Evolutionary conservation across 306 rosid species (phyloP), one percentile per base, ranked within the genome.

Genomic region (Castanea sativa): DNA sequence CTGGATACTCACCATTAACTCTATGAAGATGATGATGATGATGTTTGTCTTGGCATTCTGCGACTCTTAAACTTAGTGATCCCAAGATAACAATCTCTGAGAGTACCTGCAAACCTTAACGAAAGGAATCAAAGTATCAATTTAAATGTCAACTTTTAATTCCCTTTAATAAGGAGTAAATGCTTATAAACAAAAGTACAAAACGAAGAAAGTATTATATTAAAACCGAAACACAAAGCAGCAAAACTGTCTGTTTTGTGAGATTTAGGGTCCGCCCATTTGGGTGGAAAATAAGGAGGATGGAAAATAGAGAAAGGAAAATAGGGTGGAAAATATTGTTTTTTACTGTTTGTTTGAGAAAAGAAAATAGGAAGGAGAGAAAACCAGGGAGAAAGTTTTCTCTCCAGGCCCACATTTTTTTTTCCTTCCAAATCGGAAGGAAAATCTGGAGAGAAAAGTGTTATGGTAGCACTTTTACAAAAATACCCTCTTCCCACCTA

Each of bases 31-130:
- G 32, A 30, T 30, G 33, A 30, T 30, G 33, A 30, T 30, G 33
- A 30, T 9, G 89, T 0, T 63, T 63, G 19, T 12, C 72, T 20
- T 82, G 77, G 51, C 88, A 61, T 74, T 87, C 92, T 7, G 79
- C 86, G 16, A 65, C 73, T 57, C 30, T 76, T 67, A 80, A 30
- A 51, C 68, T 74, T 12, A 72, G 43, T 16, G 67, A 73, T 55
- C 80, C 85, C 60, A 81, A 18, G 1, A 71, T 35, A 52, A 86
- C 5, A 74, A 80, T 52, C 3, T 59, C 16, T 1, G 11, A 43
- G 35, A 80, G 15, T 12, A 77, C 51, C 89, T 86, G 69, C 15
- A 74, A 68, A 56, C 11, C 55, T 73, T 64, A 8, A 41, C 59
- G 12, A 16, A 64, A 68, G 6, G 6, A 41, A 61, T 30, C 35